Base-by-base conservation (phyloP, 2,329 filamentous ascomycete genomes). In the Emmonsiellopsis sp. region DNA sequence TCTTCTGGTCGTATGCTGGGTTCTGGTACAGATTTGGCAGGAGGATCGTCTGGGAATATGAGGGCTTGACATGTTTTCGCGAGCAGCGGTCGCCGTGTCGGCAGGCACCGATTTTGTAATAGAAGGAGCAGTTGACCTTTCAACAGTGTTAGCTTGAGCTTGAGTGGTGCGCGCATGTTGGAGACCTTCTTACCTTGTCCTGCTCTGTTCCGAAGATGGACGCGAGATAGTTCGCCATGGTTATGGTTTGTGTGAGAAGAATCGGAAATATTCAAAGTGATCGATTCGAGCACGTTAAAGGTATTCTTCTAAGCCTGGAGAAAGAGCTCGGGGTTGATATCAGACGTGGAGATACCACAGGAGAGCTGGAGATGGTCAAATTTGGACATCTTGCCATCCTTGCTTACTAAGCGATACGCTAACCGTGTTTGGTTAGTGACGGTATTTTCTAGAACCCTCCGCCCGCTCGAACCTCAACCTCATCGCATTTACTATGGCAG, bases 141-240 rank as follows among this genome's bases (percentile, higher is more conserved):
- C 42, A 47, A 37, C 55, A 61, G 53, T 60, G 58, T 61, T 57
- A 59, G 59, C 46, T 43, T 37, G 36, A 37, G 49, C 11, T 37
- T 14, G 10, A n/a, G n/a, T 13, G 34, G 1, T 14, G 11, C 14
- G n/a, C 17, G 21, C n/a, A 33, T 51, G 36, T 33, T 21, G 39
- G 17, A 37, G n/a, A 39, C 27, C 11, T 5, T 49, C 57, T 61
- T 55, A 68, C 63, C 71, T 92, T 98, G 84, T 98, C 93, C 74
- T 97, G 93, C 81, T 98, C 93, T 33, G 93, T 98, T 67, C 93
- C 93, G 80, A 98, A 98, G 77, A 98, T 98, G 70, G 90, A 95
- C 66, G 93, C 93, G 71, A 98, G 87, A 71, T 96, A 97, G 79
- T 96, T 96, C 68, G 91, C 91, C 91, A 95, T 95, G 67, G 32